These are phyloP conservation scores for Camellia granthamiana DNA, from an alignment of 148 eudicot genomes.

Conservation along the genomic window DNA sequence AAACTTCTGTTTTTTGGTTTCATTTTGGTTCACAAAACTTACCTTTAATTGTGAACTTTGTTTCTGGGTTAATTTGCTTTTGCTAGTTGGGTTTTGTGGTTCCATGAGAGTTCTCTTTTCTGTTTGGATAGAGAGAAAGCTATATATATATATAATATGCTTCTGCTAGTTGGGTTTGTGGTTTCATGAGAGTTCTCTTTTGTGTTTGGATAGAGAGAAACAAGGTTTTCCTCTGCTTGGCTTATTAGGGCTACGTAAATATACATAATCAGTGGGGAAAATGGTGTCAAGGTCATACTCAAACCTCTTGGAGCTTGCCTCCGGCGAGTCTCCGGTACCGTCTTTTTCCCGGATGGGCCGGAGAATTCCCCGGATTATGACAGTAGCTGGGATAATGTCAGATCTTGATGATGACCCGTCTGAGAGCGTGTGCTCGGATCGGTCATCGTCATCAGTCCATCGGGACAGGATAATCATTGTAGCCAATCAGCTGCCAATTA, in stretches of 20 bases:
- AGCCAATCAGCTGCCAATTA: slow-evolving; percentile 44
- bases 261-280: background rate
- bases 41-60: background rate
- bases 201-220: background rate
- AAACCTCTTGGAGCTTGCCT: slow-evolving; percentile 44
- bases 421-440: slow-evolving; percentile 36
- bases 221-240: background rate
- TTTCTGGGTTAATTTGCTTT: slow-evolving; percentile 4
- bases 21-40: background rate
- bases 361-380: slow-evolving; percentile 45
- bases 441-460: slow-evolving; percentile 28
- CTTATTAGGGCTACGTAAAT: background rate
- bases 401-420: slow-evolving; percentile 41
- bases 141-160: no score
- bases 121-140: background rate
- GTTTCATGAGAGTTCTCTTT: background rate
- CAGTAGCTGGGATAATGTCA: slow-evolving; percentile 40
- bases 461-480: slow-evolving; percentile 39
- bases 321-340: slow-evolving; percentile 45
- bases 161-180: background rate
- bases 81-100: slow-evolving; percentile 4
- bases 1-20: background rate
- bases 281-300: slow-evolving; percentile 54
- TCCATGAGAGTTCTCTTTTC: background rate
- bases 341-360: slow-evolving; percentile 38